Base-by-base conservation (phyloP, 257 asterid genomes). In the Scutellaria minor region DNA sequence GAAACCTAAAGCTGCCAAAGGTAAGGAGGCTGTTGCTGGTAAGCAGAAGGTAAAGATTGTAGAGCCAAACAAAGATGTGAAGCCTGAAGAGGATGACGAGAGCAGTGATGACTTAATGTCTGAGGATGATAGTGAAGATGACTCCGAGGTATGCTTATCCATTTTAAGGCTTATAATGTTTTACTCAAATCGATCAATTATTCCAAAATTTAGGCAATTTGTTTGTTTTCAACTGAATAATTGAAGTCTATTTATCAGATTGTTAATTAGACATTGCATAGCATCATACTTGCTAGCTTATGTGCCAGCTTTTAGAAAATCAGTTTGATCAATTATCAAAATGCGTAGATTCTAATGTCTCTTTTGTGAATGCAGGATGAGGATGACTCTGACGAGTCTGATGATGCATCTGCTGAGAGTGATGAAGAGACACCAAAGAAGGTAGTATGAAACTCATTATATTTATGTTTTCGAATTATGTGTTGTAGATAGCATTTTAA, bases 341-440 rank as follows among this genome's bases (percentile, higher is more conserved):
- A 50, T 52, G 14, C 27, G 35, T 44, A 20, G 12, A 65, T 7
- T 9, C 41, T 14, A 57, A 39, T 56, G 4, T 63, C 37, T 15
- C 37, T 35, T 61, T 48, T 18, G 13, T 20, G 24, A 22, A 59
- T 78, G 56, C 70, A 89, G 98, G 92, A 75, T 48, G 85, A 79
- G 9, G 90, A 82, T 55, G 80, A 76, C 20, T 84, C 75, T 20
- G 84, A 81, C 50, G 88, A 85, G 54, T 79, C 88, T 62, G 87
- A 70, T 8, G 88, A 83, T 11, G 88, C 85, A 12, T 80, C 88
- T 37, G 88, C 71, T 46, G 93, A 87, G 35, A 80, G 84, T 24
- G 96, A 85, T 13, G 95, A 94, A 70, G 99, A 88, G 82, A 91
- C 96, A 0, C 97, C 93, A 6, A 83, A 83, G 83, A 94, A 91